Conservation (phyloP, 2,329 filamentous ascomycete species). For the Ilyonectria sp. region DNA sequence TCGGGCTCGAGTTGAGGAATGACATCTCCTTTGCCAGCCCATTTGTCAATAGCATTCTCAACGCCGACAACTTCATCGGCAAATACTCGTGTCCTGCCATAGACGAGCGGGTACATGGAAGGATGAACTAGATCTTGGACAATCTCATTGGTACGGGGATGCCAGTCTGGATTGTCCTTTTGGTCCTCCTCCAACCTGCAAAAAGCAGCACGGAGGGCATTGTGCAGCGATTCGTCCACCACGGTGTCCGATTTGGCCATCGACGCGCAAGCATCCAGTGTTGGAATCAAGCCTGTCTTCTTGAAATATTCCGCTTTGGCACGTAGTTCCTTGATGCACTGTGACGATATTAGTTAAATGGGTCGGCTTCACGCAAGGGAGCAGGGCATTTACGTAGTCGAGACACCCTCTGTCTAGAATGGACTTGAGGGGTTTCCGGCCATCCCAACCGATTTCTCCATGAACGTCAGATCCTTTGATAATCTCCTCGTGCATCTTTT, state of each 20-base stretch:
- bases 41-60: constrained; percentile 40
- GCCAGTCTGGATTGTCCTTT: constrained; percentile 34
- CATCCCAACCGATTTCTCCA: background rate
- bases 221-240: constrained; percentile 28
- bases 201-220: constrained; percentile 34
- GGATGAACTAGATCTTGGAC: constrained; percentile 39
- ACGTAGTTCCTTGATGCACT: constrained; percentile 57
- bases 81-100: constrained; percentile 52
- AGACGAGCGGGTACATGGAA: constrained; percentile 40
- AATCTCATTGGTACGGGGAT: constrained; percentile 20
- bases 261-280: constrained; percentile 39
- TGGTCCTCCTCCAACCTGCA: constrained; percentile 37
- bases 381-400: background rate
- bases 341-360: background rate
- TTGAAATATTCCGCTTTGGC: constrained; percentile 62
- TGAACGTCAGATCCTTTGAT: background rate
- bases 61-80: constrained; percentile 48
- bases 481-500: background rate
- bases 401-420: background rate
- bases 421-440: background rate
- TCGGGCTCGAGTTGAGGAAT: constrained; percentile 64
- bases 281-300: constrained; percentile 54
- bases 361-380: background rate
- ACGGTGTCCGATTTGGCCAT: constrained; percentile 44
- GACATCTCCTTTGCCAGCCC: constrained; percentile 40